A percentile compares a stretch with the other conserved stretches of the same genome.
phyloP scores from a whole-genome alignment of 2,329 filamentous ascomycete genomes.

The Grosmannia clavigera region DNA sequence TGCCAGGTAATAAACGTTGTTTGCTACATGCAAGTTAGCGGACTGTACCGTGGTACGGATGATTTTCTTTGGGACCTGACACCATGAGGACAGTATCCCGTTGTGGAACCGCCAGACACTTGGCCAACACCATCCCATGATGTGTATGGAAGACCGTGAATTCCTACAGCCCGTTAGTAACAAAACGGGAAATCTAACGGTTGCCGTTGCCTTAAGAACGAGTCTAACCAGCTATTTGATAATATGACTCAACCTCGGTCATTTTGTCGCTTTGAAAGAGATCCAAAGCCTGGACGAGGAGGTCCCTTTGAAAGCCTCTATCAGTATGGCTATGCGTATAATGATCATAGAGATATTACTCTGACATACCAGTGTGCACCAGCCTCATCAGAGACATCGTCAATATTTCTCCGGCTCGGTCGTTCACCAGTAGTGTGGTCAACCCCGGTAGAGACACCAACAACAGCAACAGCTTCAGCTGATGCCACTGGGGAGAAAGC shows the following conservation, averaged over 20 bases:
- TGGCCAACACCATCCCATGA: conserved; percentile 24
- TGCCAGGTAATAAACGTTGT: conserved; percentile 43
- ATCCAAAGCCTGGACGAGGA: conserved; percentile 34
- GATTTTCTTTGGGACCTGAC: conserved; percentile 17
- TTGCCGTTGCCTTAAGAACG: too few relatives aligned
- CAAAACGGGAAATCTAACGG: neutral
- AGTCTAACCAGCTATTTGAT: conserved; percentile 32
- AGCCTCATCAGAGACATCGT: conserved; percentile 27
- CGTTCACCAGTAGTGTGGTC: conserved; percentile 24
- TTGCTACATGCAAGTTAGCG: conserved; percentile 22
- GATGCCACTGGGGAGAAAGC: neutral
- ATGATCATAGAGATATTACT: neutral
- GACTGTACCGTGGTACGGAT: neutral
- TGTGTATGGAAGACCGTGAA: conserved; percentile 21
- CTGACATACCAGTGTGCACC: conserved; percentile 31
- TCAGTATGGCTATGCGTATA: neutral
- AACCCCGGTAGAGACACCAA: conserved; percentile 26
- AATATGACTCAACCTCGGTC: conserved; percentile 34
- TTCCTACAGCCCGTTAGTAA: conserved; percentile 13
- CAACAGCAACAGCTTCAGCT: conserved; percentile 21
- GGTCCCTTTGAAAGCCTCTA: conserved; percentile 24
- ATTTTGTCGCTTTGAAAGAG: conserved; percentile 29
- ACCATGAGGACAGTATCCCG: conserved; percentile 34
- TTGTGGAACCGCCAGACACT: conserved; percentile 20
- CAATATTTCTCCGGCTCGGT: conserved; percentile 35